Base-by-base conservation (phyloP, 164 flowering plant species). In the Dillenia suffruticosa region DNA sequence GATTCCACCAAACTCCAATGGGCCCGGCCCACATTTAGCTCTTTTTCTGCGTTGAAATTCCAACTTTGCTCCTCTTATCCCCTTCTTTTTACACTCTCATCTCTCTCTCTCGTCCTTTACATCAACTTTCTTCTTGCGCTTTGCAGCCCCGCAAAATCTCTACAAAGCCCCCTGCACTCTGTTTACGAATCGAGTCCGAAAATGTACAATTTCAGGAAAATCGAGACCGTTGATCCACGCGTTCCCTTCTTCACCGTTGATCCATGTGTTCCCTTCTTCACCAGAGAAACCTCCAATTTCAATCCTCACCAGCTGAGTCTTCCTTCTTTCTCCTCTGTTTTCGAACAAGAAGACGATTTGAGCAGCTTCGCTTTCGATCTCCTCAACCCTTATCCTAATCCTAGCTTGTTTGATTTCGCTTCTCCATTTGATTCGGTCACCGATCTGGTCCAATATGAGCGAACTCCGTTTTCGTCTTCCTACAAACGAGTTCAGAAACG, bases 361-460 rank as follows among this genome's bases (percentile, higher is more conserved):
- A 68, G 68, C 64, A 68, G 68, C 64, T 74, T 57, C 58, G 61
- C 74, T 59, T 67, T 79, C 50, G 80, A 75, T 43, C 65, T 77
- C 63, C 40, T 79, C 1, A 59, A 51, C 63, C 71, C 69, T 12
- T 19, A n/a, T 49, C 70, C 69, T 12, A 32, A 17, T 49, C 67
- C 59, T 8, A 26, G 11, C 65, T 70, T 77, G 4, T 67, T 68
- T 10, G 70, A 71, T 11, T 49, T 76, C 17, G 16, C 67, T 1
- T 56, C 74, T 26, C 61, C 72, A 5, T 69, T 69, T 62, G 78
- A 81, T 54, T 32, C 73, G 50, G 65, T 81, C 57, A 57, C 82
- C 15, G 90, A 84, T 83, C 87, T 88, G 67, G 65, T 82, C 74
- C 81, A 77, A 70, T 58, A 83, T 78, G 74, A 82, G 50, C 65